A percentile compares a stretch with the other conserved stretches of the same genome.
Conservation (phyloP, 1,284 basidiomycete genomes). For the Sparassis latifolia region DNA sequence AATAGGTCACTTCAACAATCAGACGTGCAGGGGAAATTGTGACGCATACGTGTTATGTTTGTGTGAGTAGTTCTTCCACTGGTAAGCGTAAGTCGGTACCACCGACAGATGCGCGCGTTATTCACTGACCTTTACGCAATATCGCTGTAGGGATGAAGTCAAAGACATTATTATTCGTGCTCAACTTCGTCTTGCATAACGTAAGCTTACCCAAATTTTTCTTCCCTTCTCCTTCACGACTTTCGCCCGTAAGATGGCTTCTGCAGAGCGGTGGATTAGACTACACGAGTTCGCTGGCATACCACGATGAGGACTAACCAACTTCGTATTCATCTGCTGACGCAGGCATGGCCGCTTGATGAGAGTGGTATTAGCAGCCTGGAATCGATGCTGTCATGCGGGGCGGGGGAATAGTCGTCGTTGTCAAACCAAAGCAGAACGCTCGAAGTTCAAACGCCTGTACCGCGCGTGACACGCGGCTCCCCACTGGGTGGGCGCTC, state of each 20-base stretch:
- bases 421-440: too few relatives aligned
- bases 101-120: neutral
- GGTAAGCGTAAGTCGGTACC: slow-evolving; percentile 5
- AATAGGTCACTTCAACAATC: slow-evolving; percentile 2
- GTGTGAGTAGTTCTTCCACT: slow-evolving; percentile 67
- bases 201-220: slow-evolving; percentile 36
- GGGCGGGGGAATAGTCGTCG: too few relatives aligned
- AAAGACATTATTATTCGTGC: neutral
- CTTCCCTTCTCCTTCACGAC: slow-evolving; percentile 33
- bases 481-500: too few relatives aligned
- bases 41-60: slow-evolving; percentile 60
- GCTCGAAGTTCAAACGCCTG: too few relatives aligned
- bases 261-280: slow-evolving; percentile 26
- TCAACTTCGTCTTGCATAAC: neutral
- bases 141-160: slow-evolving; percentile 37
- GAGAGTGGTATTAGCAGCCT: too few relatives aligned
- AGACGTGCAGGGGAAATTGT: neutral
- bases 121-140: slow-evolving; percentile 51
- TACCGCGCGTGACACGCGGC: too few relatives aligned
- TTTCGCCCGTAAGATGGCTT: slow-evolving; percentile 45
- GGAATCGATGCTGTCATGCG: too few relatives aligned
- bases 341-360: neutral
- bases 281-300: neutral
- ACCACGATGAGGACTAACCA: slow-evolving; percentile 36
- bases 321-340: slow-evolving; percentile 54